Conservation (phyloP, 495 filamentous ascomycete genomes). For the Wilcoxina mikolae region DNA sequence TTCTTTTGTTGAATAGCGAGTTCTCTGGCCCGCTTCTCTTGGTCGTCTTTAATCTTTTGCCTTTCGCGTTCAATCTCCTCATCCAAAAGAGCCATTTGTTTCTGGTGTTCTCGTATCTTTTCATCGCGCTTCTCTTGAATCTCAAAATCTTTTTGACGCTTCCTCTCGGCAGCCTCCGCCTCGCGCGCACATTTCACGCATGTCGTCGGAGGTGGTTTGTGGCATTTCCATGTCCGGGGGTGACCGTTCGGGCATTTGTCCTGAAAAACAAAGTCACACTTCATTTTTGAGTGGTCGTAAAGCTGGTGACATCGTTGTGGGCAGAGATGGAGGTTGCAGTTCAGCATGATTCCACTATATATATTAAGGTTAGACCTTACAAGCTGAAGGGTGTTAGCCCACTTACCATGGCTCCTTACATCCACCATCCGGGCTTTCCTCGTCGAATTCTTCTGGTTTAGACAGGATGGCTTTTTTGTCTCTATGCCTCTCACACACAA, state of each 20-base stretch:
- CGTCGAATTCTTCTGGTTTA: constrained; percentile 42
- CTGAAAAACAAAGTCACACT: constrained; percentile 37
- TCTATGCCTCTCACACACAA: constrained; percentile 54
- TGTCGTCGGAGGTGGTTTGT: constrained; percentile 1
- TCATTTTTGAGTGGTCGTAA: constrained; percentile 49
- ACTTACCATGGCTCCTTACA: constrained; percentile 51
- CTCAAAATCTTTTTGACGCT: constrained; percentile 37
- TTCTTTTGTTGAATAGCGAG: not conserved
- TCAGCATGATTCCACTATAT: constrained; percentile 41
- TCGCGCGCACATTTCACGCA: constrained; percentile 42
- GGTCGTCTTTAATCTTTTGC: constrained; percentile 30
- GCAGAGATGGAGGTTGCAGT: constrained; percentile 49
- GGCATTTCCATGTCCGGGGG: constrained; percentile 32
- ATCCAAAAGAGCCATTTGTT: constrained; percentile 39
- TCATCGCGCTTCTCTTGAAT: constrained; percentile 39
- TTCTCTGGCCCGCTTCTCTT: not conserved
- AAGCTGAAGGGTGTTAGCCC: constrained; percentile 1
- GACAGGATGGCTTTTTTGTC: constrained; percentile 35
- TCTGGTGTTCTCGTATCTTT: constrained; percentile 38
- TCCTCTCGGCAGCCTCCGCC: constrained; percentile 34
- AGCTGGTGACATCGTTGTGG: constrained; percentile 49
- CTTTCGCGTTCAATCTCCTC: constrained; percentile 43
- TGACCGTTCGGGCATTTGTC: constrained; percentile 42
- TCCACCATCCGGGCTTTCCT: constrained; percentile 56
- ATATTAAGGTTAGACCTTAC: not conserved